These are phyloP conservation scores for Zoysia matrella DNA, from an alignment of 202 grass and related monocot species.

Conservation along the genomic window DNA sequence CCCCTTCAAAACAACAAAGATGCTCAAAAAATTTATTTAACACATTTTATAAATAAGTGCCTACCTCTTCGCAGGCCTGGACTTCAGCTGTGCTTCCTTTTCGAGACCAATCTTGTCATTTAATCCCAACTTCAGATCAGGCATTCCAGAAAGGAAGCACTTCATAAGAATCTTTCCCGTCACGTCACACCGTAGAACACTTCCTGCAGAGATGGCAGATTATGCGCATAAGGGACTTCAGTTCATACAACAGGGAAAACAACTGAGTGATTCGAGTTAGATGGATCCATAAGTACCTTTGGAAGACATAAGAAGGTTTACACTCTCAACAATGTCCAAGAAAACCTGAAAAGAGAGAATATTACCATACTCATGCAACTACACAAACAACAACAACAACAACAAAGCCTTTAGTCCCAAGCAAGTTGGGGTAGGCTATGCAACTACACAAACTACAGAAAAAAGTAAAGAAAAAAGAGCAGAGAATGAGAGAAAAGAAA, in stretches of 20 bases:
- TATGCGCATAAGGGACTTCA: constrained; percentile 16
- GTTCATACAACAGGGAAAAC: constrained; percentile 24
- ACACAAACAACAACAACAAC: not conserved
- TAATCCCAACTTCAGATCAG: constrained; percentile 95
- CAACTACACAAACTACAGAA: not conserved
- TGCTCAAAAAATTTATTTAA: not conserved
- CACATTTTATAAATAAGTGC: constrained; percentile 11
- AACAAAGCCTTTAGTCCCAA: too few species aligned
- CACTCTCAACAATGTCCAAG: constrained; percentile 99
- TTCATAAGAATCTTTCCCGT: constrained; percentile 99
- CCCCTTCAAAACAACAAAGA: constrained; percentile 25
- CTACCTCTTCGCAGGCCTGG: constrained; percentile 86
- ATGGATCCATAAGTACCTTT: constrained; percentile 69
- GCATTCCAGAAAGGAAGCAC: constrained; percentile 99
- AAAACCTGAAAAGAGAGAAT: constrained; percentile 76
- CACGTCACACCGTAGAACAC: constrained; percentile 94
- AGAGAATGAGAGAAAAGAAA: constrained; percentile 15
- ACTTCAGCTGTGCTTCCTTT: constrained; percentile 94
- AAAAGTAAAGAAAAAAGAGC: constrained; percentile 1
- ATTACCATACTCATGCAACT: constrained; percentile 32
- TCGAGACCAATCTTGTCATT: constrained; percentile 99
- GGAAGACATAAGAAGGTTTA: constrained; percentile 99
- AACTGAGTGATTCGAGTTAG: constrained; percentile 11
- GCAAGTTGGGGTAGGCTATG: too few species aligned
- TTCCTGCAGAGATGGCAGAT: constrained; percentile 55